Conservation (phyloP, 2,329 filamentous ascomycete species). For the Gyromitra esculenta region DNA sequence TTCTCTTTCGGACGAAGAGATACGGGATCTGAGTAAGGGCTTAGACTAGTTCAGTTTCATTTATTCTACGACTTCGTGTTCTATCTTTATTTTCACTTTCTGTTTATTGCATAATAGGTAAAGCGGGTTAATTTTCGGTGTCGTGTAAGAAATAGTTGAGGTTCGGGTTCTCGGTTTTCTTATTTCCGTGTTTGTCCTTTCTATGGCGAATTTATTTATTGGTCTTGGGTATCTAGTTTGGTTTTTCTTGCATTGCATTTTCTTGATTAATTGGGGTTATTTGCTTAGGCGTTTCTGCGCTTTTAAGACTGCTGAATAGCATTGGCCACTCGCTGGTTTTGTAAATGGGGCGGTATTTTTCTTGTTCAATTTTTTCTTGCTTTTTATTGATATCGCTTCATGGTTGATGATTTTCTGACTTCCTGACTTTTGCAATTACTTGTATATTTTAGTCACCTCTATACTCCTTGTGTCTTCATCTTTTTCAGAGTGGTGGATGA, state of each 20-base stretch:
- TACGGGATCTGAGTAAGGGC: slow-evolving; percentile 61
- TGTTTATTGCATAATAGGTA: slow-evolving; percentile 44
- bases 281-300: slow-evolving; percentile 26
- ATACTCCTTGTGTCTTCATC: not conserved
- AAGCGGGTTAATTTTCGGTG: slow-evolving; percentile 19
- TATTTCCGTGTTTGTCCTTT: slow-evolving; percentile 6
- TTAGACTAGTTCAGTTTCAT: slow-evolving; percentile 48
- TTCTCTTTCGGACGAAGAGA: slow-evolving; percentile 78
- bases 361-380: slow-evolving; percentile 2
- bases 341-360: slow-evolving; percentile 8
- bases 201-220: slow-evolving; percentile 3
- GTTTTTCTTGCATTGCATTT: slow-evolving; percentile 6
- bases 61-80: slow-evolving; percentile 34
- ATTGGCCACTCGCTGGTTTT: slow-evolving; percentile 20
- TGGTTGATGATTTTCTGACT: not conserved
- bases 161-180: slow-evolving; percentile 10
- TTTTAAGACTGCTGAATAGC: slow-evolving; percentile 31
- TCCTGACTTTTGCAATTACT: slow-evolving; percentile 6
- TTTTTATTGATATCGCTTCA: slow-evolving; percentile 2
- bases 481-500: not conserved
- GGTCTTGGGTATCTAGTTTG: slow-evolving; percentile 8
- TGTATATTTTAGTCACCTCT: slow-evolving; percentile 30
- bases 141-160: slow-evolving; percentile 9
- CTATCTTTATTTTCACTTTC: slow-evolving; percentile 20
- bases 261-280: slow-evolving; percentile 21